Conservation (phyloP, 1,284 basidiomycete genomes). For the Lentinus polychrous region DNA sequence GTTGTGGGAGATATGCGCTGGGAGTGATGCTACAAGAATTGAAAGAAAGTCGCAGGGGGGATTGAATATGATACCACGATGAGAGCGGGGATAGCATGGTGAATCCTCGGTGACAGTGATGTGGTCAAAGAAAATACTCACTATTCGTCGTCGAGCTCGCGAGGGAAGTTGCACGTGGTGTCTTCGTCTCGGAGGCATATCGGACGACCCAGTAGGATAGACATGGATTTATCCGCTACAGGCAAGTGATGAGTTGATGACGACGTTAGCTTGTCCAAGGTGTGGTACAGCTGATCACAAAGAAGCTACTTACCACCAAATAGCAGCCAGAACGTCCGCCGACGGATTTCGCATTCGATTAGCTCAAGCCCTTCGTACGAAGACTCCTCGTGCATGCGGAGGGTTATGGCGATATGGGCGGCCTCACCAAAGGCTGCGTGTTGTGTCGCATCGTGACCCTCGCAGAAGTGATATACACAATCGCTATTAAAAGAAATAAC, state of each 20-base stretch:
- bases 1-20: slow-evolving; percentile 73
- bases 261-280: slow-evolving; percentile 6
- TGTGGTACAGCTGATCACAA: not conserved
- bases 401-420: slow-evolving; percentile 71
- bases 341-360: slow-evolving; percentile 77
- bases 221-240: slow-evolving; percentile 83
- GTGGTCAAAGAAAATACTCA: slow-evolving; percentile 33
- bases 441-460: slow-evolving; percentile 81
- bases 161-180: slow-evolving; percentile 79
- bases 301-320: slow-evolving; percentile 57
- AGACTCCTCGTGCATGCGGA: slow-evolving; percentile 78
- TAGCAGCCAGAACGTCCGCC: slow-evolving; percentile 79
- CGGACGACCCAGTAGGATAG: slow-evolving; percentile 71
- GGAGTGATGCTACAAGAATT: slow-evolving; percentile 59
- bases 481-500: slow-evolving; percentile 40
- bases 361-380: slow-evolving; percentile 76
- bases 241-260: slow-evolving; percentile 1
- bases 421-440: slow-evolving; percentile 81
- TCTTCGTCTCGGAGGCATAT: slow-evolving; percentile 82
- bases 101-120: slow-evolving; percentile 25
- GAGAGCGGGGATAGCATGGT: slow-evolving; percentile 24
- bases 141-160: slow-evolving; percentile 83
- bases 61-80: slow-evolving; percentile 5
- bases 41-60: slow-evolving; percentile 6
- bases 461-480: slow-evolving; percentile 78